Evolutionary conservation across 306 rosid genomes (phyloP).

Genomic region (Quercus bicolor): DNA sequence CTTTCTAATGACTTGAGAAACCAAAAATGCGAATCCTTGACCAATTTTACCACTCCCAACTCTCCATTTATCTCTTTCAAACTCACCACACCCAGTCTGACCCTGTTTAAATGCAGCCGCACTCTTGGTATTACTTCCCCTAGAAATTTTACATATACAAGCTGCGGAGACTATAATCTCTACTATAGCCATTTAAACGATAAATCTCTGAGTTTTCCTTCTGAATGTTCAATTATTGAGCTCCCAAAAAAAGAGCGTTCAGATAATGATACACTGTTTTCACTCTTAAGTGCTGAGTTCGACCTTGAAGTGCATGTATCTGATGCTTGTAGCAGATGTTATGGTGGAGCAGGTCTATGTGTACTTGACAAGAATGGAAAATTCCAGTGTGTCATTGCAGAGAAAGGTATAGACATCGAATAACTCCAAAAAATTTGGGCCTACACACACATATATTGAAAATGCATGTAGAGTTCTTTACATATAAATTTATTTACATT

Average conservation of each 20-base stretch:
- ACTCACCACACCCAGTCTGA: background rate
- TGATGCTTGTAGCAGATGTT: background rate
- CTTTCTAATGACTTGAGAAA: too few species aligned
- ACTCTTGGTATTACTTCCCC: too few species aligned
- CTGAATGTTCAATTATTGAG: too few species aligned
- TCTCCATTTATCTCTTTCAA: conserved; percentile 15
- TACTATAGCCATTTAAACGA: too few species aligned
- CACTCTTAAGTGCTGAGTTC: conserved; percentile 13
- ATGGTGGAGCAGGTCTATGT: background rate
- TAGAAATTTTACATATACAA: too few species aligned
- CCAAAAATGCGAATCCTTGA: too few species aligned
- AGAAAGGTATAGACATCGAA: conserved; percentile 13
- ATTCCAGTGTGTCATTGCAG: background rate
- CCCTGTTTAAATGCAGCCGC: conserved; percentile 7
- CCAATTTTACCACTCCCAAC: background rate
- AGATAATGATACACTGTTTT: background rate
- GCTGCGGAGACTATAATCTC: too few species aligned
- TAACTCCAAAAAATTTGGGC: too few species aligned
- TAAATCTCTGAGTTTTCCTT: too few species aligned
- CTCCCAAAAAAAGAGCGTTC: conserved; percentile 26
- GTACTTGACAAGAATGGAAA: background rate
- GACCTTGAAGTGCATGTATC: background rate
- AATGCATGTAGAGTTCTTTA: too few species aligned
- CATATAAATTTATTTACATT: too few species aligned
- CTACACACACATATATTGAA: too few species aligned